Evolutionary conservation across 2,329 filamentous ascomycete genomes (phyloP).

Genomic region (Taxawa tesnikishii): DNA sequence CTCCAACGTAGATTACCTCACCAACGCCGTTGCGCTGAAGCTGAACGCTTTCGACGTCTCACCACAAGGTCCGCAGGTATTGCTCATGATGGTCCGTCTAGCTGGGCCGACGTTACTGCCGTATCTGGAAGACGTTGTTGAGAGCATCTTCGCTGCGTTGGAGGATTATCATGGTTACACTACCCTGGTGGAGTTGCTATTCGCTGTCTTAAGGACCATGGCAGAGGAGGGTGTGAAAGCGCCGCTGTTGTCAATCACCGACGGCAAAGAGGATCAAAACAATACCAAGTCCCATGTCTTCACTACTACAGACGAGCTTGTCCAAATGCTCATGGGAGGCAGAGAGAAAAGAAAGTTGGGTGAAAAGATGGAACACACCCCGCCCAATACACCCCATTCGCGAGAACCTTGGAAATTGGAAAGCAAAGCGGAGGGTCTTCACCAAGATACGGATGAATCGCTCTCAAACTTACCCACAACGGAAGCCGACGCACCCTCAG

Average conservation of each 20-base stretch:
- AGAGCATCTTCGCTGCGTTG: conserved; percentile 82
- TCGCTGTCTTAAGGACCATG: conserved; percentile 68
- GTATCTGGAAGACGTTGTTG: conserved; percentile 82
- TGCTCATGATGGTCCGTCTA: conserved; percentile 87
- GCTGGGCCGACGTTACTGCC: conserved; percentile 72
- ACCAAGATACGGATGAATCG: conserved; percentile 12
- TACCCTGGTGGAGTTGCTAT: conserved; percentile 71
- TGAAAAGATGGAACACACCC: conserved; percentile 11
- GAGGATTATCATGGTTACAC: conserved; percentile 93
- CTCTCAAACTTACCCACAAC: too few relatives aligned
- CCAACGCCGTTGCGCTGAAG: conserved; percentile 80
- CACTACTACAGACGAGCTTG: neutral
- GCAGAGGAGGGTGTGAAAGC: conserved; percentile 66
- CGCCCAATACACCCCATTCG: too few relatives aligned
- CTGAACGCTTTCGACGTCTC: conserved; percentile 88
- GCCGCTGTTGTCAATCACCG: conserved; percentile 34
- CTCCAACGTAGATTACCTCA: conserved; percentile 89
- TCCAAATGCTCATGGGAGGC: neutral
- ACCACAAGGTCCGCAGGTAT: conserved; percentile 77
- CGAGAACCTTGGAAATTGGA: conserved; percentile 15
- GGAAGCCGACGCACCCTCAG: conserved; percentile 12
- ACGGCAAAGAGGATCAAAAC: conserved; percentile 7
- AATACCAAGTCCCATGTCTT: neutral
- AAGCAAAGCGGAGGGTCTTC: conserved; percentile 2
- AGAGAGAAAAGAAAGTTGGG: conserved; percentile 3